phyloP scores from a whole-genome alignment of 1,284 basidiomycete genomes.

The Apiotrichum sp. region DNA sequence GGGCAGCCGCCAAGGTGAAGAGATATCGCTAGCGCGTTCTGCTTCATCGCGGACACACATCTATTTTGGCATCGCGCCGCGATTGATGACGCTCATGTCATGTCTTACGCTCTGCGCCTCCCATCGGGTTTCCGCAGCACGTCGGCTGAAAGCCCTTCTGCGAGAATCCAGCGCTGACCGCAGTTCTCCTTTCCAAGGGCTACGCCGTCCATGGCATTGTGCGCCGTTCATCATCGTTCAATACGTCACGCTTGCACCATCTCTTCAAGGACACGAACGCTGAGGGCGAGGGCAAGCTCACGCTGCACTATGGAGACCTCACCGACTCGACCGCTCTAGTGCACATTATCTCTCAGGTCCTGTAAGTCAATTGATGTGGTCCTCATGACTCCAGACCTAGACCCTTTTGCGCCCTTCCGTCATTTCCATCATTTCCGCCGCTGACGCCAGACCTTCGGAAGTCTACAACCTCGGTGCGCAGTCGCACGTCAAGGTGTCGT shows the following conservation, averaged over 20 bases:
- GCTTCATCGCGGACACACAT: too few relatives aligned
- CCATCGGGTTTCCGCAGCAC: too few relatives aligned
- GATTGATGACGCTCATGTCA: too few relatives aligned
- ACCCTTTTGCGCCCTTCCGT: too few relatives aligned
- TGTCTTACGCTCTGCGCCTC: too few relatives aligned
- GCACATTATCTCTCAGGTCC: constrained; percentile 83
- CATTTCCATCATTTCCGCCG: too few relatives aligned
- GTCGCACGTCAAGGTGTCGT: constrained; percentile 92
- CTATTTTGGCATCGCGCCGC: too few relatives aligned
- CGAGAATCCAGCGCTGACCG: constrained; percentile 28
- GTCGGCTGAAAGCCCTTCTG: too few relatives aligned
- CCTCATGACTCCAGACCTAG: neutral
- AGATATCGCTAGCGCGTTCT: too few relatives aligned
- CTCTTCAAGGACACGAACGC: constrained; percentile 74
- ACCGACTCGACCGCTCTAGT: constrained; percentile 87
- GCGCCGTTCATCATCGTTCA: constrained; percentile 87
- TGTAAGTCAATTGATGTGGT: constrained; percentile 15
- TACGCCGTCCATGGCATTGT: constrained; percentile 91
- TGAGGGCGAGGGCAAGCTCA: constrained; percentile 55
- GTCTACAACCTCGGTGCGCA: constrained; percentile 95
- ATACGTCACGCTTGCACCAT: constrained; percentile 83
- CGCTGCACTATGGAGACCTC: constrained; percentile 79
- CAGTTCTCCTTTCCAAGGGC: constrained; percentile 74
- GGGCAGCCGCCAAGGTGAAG: too few relatives aligned
- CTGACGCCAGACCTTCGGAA: constrained; percentile 61